Evolutionary conservation across 1,139 yeast genomes (phyloP), one percentile per base, ranked within the genome.

Genomic region (Suhomyces bolitotheri): DNA sequence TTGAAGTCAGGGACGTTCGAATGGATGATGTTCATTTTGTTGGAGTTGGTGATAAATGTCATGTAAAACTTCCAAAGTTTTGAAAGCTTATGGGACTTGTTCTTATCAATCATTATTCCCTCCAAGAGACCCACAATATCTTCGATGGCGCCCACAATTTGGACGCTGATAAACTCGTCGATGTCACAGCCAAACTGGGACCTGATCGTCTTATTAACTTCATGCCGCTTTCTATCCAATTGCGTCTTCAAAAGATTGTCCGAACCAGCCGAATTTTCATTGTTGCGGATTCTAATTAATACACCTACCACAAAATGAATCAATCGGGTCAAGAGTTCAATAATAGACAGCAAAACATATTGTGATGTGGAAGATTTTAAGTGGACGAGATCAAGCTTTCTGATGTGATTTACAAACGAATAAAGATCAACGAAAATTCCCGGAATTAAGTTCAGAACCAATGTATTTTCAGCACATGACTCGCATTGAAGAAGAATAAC

Each of bases 41-140:
- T 56, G 8, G 64, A 51, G 36, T 59, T 59, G 21, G 60, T 58
- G 15, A 66, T 54, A 36, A 69, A 61, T 1, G 71, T 65, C 38
- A 62, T 44, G 48, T 69, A 69, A 34, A 69, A 68, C 29, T 57
- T 60, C 76, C 76, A 71, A 34, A 67, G 54, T 41, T 66, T 66
- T 7, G 58, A 45, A 7, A 66, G 45, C 36, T 64, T 60, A n/a
- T 29, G 36, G 2, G 58, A 45, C 35, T 55, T 55, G 3, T 47
- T 58, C 27, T 56, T 55, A 27, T 53, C 55, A 9, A 41, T 22
- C 5, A 46, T 25, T 4, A 42, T 27, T 15, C 44, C 35, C 2
- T 46, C 42, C 4, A 52, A 50, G 15, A 60, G 44, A 5, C 40
- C 36, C 8, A 66, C 51, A 1, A 58, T 47, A 2, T 46, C 46